Percentiles rank a stretch among this genome's conserved stretches.
Evolutionary conservation across 345 rosid genomes (phyloP).

Genomic region (Euphorbia pulcherrima): DNA sequence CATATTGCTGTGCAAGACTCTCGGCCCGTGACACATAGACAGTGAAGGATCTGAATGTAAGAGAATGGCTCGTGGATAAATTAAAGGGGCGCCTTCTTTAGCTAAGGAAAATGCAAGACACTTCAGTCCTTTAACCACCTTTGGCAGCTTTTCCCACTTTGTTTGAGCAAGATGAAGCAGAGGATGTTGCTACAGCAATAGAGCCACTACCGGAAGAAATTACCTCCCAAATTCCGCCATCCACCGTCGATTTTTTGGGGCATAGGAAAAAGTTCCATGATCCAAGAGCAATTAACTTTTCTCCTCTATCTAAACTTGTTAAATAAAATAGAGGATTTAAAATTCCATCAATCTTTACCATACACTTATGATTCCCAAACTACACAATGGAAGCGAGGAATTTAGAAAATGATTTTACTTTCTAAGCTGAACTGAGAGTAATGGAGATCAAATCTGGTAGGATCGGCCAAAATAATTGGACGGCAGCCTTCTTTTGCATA

Average conservation of each 20-base stretch:
- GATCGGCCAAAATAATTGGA: conserved; percentile 47
- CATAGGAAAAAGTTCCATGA: conserved; percentile 87
- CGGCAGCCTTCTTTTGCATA: conserved; percentile 76
- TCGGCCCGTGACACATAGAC: no score
- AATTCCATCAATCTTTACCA: conserved; percentile 1
- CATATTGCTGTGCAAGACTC: no score
- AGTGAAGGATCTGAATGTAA: no score
- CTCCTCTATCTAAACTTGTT: conserved; percentile 55
- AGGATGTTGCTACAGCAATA: conserved; percentile 17
- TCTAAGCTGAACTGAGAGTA: conserved; percentile 95
- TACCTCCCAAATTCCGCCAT: conserved; percentile 8
- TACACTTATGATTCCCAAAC: conserved; percentile 10
- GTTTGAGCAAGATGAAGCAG: conserved; percentile 54
- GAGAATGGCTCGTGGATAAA: no score
- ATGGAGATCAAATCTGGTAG: conserved; percentile 65
- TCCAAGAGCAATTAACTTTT: conserved; percentile 61
- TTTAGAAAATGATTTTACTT: conserved; percentile 37
- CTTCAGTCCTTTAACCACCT: no score
- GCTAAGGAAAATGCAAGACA: no score
- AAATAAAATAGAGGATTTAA: not conserved
- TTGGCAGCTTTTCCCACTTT: conserved; percentile 49
- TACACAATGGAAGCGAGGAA: no score
- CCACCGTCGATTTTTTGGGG: conserved; percentile 24
- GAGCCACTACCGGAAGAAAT: not conserved
- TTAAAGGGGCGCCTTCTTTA: no score